Conservation (phyloP, 1,139 yeast genomes). For the Nadsonia commutata region DNA sequence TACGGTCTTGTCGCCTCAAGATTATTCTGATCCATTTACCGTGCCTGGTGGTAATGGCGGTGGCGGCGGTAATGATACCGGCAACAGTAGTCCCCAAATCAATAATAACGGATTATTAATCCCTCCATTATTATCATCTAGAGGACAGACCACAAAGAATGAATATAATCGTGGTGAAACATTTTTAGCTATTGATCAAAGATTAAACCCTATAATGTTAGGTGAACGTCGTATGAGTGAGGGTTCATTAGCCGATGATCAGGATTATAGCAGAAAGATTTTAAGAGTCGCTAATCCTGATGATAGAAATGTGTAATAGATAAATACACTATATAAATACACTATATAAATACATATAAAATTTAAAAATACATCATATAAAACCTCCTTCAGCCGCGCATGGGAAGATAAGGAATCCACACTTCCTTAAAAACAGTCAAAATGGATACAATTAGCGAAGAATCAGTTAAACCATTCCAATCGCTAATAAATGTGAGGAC, state of each 20-base stretch:
- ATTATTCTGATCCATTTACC: neutral
- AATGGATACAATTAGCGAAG: too few relatives aligned
- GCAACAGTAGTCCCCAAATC: neutral
- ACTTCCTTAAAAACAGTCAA: too few relatives aligned
- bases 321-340: too few relatives aligned
- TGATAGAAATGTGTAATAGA: too few relatives aligned
- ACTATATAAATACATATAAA: too few relatives aligned
- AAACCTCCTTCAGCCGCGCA: too few relatives aligned
- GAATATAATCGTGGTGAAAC: neutral
- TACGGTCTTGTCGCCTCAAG: slow-evolving; percentile 14
- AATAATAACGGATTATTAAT: too few relatives aligned
- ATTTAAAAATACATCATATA: too few relatives aligned
- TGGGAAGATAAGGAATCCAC: too few relatives aligned
- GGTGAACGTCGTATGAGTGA: slow-evolving; percentile 62
- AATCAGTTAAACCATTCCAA: too few relatives aligned
- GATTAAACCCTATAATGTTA: slow-evolving; percentile 53
- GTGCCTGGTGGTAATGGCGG: neutral
- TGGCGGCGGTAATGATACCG: neutral
- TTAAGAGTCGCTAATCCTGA: slow-evolving; percentile 67
- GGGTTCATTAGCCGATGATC: slow-evolving; percentile 65
- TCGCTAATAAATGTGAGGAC: too few relatives aligned
- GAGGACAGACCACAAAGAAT: neutral
- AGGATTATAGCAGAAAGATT: slow-evolving; percentile 60
- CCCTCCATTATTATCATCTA: too few relatives aligned
- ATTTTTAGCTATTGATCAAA: slow-evolving; percentile 47